Evolutionary conservation across 2,329 filamentous ascomycete genomes (phyloP).

Genomic region (Hirsutella rhossiliensis): DNA sequence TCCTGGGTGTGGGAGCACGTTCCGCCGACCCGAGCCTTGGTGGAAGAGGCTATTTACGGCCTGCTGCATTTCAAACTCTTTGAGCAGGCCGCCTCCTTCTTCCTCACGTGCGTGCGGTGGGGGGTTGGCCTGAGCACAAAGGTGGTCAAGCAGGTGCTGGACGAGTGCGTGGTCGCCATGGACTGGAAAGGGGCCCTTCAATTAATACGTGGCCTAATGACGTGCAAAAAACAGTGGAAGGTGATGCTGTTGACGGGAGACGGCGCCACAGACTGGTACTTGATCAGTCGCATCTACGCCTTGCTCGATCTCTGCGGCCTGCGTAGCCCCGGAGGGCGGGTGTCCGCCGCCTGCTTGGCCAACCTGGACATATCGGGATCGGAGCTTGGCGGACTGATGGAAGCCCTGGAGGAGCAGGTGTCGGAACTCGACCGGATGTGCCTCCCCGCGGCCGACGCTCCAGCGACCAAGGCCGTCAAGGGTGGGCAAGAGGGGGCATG

Average conservation of each 20-base stretch:
- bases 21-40: constrained; percentile 23
- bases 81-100: constrained; percentile 29
- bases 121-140: constrained; percentile 18
- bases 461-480: background rate
- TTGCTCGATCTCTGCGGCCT: constrained; percentile 25
- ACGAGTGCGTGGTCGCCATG: constrained; percentile 26
- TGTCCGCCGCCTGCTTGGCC: constrained; percentile 7
- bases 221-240: constrained; percentile 13
- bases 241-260: constrained; percentile 11
- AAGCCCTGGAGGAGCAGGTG: constrained; percentile 7
- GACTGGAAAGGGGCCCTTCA: constrained; percentile 25
- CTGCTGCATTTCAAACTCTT: constrained; percentile 35
- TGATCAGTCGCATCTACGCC: constrained; percentile 19
- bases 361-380: constrained; percentile 14
- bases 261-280: constrained; percentile 9
- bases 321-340: background rate
- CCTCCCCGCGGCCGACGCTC: background rate
- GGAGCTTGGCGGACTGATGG: constrained; percentile 11
- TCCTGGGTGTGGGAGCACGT: constrained; percentile 28
- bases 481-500: background rate
- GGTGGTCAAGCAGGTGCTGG: constrained; percentile 25
- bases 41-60: constrained; percentile 33
- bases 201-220: constrained; percentile 16
- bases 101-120: constrained; percentile 25
- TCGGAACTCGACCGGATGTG: constrained; percentile 4